Conservation (phyloP, 495 filamentous ascomycete species). For the Immersiella caudata region DNA sequence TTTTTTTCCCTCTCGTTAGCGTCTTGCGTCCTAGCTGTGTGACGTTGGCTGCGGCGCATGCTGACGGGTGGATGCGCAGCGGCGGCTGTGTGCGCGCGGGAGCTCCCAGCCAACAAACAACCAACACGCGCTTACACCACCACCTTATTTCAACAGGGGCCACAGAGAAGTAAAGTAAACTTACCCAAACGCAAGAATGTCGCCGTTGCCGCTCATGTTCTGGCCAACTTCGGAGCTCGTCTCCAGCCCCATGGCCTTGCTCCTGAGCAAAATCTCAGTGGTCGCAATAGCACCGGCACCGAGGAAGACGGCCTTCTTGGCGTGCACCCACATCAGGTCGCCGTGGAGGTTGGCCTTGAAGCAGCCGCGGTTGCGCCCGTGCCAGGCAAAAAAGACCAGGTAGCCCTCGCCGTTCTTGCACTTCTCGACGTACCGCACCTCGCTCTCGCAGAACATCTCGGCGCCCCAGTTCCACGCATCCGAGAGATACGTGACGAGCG, state of each 20-base stretch:
- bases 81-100: no score
- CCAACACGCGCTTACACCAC: no score
- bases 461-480: constrained; percentile 78
- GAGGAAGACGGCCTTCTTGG: constrained; percentile 61
- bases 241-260: constrained; percentile 59
- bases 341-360: constrained; percentile 61
- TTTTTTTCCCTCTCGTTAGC: neutral
- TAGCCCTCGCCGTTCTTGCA: constrained; percentile 56
- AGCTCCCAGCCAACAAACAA: no score
- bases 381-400: constrained; percentile 67
- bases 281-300: constrained; percentile 64
- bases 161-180: constrained; percentile 4
- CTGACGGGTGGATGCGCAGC: neutral
- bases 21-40: neutral
- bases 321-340: constrained; percentile 71
- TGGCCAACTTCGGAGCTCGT: constrained; percentile 61
- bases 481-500: constrained; percentile 66
- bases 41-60: neutral
- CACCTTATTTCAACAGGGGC: neutral
- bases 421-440: constrained; percentile 66
- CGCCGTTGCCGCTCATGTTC: constrained; percentile 70
- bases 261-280: constrained; percentile 68
- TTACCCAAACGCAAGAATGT: constrained; percentile 65
- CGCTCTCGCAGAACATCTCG: constrained; percentile 73
- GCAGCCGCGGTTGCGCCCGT: constrained; percentile 58